A percentile compares a stretch with the other conserved stretches of the same genome.
Evolutionary conservation across 2,329 filamentous ascomycete genomes (phyloP).

Genomic region (Monilinia vaccinii-corymbosi): DNA sequence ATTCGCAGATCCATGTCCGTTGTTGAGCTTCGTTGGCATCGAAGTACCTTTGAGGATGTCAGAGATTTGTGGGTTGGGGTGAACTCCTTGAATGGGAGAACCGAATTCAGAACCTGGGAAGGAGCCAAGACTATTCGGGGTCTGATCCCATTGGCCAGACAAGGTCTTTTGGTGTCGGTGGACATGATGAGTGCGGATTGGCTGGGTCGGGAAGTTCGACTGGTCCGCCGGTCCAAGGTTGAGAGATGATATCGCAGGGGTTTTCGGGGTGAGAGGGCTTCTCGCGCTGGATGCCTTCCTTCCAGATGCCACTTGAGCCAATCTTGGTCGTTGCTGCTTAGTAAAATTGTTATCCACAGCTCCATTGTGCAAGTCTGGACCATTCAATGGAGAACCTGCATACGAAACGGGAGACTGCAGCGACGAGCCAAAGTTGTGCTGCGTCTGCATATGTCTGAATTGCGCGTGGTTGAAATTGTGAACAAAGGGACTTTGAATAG

Average conservation of each 20-base stretch:
- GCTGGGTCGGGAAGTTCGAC: conserved; percentile 64
- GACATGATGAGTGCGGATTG: conserved; percentile 59
- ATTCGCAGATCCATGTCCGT: conserved; percentile 20
- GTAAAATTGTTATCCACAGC: conserved; percentile 39
- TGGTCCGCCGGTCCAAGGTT: conserved; percentile 55
- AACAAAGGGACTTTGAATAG: conserved; percentile 84
- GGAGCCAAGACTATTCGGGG: conserved; percentile 72
- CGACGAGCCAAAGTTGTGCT: conserved; percentile 46
- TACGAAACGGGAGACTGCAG: conserved; percentile 45
- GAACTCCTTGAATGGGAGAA: conserved; percentile 65
- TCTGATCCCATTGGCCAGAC: conserved; percentile 85
- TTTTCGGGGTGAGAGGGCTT: conserved; percentile 80
- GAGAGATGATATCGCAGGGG: conserved; percentile 65
- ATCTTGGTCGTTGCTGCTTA: conserved; percentile 48
- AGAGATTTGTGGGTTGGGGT: conserved; percentile 64
- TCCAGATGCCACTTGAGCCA: conserved; percentile 57
- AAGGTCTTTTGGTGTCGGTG: conserved; percentile 70
- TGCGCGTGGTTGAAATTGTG: conserved; percentile 69
- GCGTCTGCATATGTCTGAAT: conserved; percentile 59
- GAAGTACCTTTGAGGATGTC: conserved; percentile 87
- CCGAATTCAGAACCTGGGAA: conserved; percentile 84
- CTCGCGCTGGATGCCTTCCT: conserved; percentile 62
- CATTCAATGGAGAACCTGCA: conserved; percentile 40
- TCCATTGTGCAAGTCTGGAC: conserved; percentile 39
- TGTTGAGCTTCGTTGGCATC: conserved; percentile 75